Evolutionary conservation across 108 stramenopile genomes (phyloP).

Genomic region (Schizochytrium sp.): DNA sequence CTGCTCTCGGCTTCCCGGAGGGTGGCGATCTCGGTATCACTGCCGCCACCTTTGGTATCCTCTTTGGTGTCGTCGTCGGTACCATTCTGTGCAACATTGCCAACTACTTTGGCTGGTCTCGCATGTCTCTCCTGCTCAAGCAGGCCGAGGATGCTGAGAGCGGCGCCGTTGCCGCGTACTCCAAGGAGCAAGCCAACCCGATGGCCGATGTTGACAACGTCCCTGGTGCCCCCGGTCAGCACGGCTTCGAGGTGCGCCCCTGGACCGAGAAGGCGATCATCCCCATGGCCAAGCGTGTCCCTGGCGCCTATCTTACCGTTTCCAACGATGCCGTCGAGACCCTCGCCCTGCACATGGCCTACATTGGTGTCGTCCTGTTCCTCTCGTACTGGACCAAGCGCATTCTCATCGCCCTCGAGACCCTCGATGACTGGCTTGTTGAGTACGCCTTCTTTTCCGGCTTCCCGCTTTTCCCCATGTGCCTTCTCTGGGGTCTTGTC

Average conservation of each 20-base stretch:
- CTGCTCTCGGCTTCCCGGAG: not conserved
- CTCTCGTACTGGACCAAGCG: conserved; percentile 8
- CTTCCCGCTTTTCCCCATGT: conserved; percentile 16
- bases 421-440: not conserved
- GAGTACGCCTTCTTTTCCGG: conserved; percentile 14
- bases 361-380: not conserved
- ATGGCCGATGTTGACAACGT: no score
- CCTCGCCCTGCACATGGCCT: not conserved
- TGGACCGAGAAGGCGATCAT: not conserved
- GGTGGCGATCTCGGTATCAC: not conserved
- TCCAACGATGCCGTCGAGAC: not conserved
- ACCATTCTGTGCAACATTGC: not conserved
- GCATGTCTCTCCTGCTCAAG: not conserved
- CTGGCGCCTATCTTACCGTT: not conserved
- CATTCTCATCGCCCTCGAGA: not conserved
- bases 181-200: not conserved
- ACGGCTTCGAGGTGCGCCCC: not conserved
- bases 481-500: not conserved
- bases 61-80: not conserved
- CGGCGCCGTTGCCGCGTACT: not conserved
- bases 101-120: not conserved
- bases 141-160: not conserved
- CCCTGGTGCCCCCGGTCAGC: no score
- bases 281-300: not conserved
- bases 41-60: not conserved